A percentile compares a stretch with the other conserved stretches of the same genome.
Evolutionary conservation across 257 asterid genomes (phyloP).

Genomic region (Leptodermis oblonga): DNA sequence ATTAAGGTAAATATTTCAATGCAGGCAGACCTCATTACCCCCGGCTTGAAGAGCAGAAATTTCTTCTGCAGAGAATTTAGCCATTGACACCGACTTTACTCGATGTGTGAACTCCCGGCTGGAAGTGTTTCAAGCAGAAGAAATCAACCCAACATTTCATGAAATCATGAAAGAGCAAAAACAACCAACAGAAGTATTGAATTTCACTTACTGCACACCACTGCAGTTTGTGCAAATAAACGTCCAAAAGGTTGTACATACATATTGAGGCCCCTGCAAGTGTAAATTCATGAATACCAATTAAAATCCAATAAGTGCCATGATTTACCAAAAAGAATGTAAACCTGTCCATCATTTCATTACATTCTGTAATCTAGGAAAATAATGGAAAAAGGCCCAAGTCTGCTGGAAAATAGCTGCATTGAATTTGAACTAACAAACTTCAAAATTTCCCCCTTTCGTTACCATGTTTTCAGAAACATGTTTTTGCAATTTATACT

Average conservation of each 20-base stretch:
- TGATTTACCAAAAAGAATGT: neutral
- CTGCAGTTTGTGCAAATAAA: slow-evolving; percentile 90
- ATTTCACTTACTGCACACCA: slow-evolving; percentile 84
- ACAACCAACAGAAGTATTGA: neutral
- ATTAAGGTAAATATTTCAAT: neutral
- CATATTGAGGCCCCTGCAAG: slow-evolving; percentile 90
- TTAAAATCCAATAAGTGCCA: neutral
- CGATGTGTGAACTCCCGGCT: slow-evolving; percentile 91
- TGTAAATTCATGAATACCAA: slow-evolving; percentile 1
- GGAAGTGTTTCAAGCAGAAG: slow-evolving; percentile 20
- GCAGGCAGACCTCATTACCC: slow-evolving; percentile 70
- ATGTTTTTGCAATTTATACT: too few species aligned
- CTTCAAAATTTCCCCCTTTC: too few species aligned
- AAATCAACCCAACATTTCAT: slow-evolving; percentile 1
- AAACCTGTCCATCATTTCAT: neutral
- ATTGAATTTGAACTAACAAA: neutral
- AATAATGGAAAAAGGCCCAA: neutral
- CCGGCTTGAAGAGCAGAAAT: slow-evolving; percentile 69
- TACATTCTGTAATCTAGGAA: neutral
- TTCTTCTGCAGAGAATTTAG: slow-evolving; percentile 74
- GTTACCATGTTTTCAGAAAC: too few species aligned
- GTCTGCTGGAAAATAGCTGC: neutral
- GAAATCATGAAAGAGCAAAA: neutral
- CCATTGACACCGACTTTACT: slow-evolving; percentile 89
- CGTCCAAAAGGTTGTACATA: slow-evolving; percentile 89